Evolutionary conservation across 2,329 filamentous ascomycete species (phyloP), one percentile per base, ranked within the genome.

Genomic region (Clonostachys sp.): DNA sequence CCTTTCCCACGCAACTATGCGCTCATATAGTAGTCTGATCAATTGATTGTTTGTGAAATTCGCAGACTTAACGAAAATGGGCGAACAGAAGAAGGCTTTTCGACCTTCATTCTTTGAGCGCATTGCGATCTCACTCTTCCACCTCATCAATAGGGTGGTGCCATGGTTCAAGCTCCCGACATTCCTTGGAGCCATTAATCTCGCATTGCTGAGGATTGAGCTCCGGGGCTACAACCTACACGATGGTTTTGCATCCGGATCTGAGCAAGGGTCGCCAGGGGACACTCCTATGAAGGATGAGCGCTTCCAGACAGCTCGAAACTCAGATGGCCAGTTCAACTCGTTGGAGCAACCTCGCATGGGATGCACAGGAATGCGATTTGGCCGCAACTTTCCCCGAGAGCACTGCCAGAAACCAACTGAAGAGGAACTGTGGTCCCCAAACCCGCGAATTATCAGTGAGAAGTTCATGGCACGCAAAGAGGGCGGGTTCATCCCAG

Each of bases 241-340:
- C 53, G 71, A 74, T 56, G 61, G 59, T 6, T 74, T 74, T 56
- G 10, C 46, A 14, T 38, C 33, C 6, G 20, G n/a, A 7, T n/a
- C 41, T n/a, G n/a, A 16, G 5, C 71, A 74, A 50, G 70, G 70
- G 34, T 68, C 51, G 13, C 44, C 55, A 6, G 38, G 48, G 13
- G 51, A 53, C 14, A 54, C 61, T 2, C 63, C 62, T 2, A 46
- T 67, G 42, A 47, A 54, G 1, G 60, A 67, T 40, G 45, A 60
- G 12, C 58, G 64, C 5, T 72, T 59, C 41, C 50, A 64, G 3
- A 49, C 56, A 33, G 62, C 64, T 1, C 63, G 71, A 12, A 61
- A 74, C 50, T 71, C 69, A 6, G 70, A 74, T 52, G 72, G 72
- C 18, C 60, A 65, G 34, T 70, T 65, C 61, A 74, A 74, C 45